Base-by-base conservation (phyloP, 805 yeast species). In the Candida loeiensis region DNA sequence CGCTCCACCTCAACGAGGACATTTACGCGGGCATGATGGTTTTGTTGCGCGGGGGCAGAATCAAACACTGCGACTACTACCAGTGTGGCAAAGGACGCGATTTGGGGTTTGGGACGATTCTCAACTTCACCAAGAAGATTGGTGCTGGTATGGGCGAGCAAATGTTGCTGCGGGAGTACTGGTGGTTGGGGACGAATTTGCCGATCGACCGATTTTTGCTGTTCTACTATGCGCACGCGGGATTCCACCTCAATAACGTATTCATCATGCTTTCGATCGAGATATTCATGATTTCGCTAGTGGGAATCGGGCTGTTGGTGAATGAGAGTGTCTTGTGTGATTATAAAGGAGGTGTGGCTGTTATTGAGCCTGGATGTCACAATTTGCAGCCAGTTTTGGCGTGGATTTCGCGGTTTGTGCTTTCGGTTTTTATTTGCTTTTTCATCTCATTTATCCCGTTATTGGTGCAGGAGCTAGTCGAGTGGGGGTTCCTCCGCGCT, bases 131-230 rank as follows among this genome's bases (percentile, higher is more conserved):
- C 0, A 84, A 96, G 2, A 91, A 91, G 64, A 90, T 91, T 57
- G 98, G 98, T 2, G 93, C 96, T 31, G 98, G 98, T 37, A 91
- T 91, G 98, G 98, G 98, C 6, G 98, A 91, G 58, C 98, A 91
- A 60, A 76, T 90, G 60, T 64, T 91, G 24, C 87, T 96, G 4
- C 74, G 98, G 54, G 98, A 91, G 55, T 88, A 90, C 62, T 91
- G 82, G 59, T 88, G 86, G 61, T 61, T 91, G 45, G 97, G 98
- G 1, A 87, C 96, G 2, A 87, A 81, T 51, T 67, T 91, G 40
- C 95, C 96, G 2, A 71, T 90, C 32, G 97, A 91, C 58, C 65
- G 96, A 36, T 90, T 91, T 64, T 63, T 91, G 38, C 87, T 97
- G 0, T 91, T 91, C 63, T 91, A 86, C 61, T 91, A 91, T 64